Percentiles rank a stretch among this genome's conserved stretches.
Evolutionary conservation across 768 basidiomycete genomes (phyloP).

Genomic region (Vararia minispora): DNA sequence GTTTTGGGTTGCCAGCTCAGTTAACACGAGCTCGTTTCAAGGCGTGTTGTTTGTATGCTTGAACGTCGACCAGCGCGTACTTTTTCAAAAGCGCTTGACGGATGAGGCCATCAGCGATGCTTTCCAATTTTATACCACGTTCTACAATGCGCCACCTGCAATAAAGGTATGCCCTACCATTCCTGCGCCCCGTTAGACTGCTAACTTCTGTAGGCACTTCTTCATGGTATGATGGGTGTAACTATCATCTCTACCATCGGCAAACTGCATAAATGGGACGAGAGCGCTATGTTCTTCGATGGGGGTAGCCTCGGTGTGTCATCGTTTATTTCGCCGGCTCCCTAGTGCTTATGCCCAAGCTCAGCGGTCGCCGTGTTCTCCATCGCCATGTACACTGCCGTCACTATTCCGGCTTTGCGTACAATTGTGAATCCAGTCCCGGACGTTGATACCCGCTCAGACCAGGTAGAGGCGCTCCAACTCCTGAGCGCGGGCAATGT

Average conservation of each 20-base stretch:
- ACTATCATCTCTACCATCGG: constrained; percentile 64
- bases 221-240: constrained; percentile 77
- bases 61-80: constrained; percentile 77
- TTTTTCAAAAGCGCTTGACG: constrained; percentile 60
- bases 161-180: constrained; percentile 60
- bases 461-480: constrained; percentile 69
- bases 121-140: constrained; percentile 84
- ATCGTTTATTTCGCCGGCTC: background rate
- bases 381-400: constrained; percentile 71
- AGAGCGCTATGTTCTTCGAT: constrained; percentile 93
- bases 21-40: constrained; percentile 22
- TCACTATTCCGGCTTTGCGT: constrained; percentile 67
- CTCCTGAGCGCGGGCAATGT: constrained; percentile 82
- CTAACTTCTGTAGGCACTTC: constrained; percentile 47
- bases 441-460: constrained; percentile 43
- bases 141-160: constrained; percentile 86
- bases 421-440: constrained; percentile 55
- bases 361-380: constrained; percentile 69
- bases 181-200: constrained; percentile 1
- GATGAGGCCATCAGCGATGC: constrained; percentile 63
- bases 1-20: constrained; percentile 11
- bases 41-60: constrained; percentile 79
- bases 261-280: constrained; percentile 82
- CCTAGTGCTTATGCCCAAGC: too few relatives aligned
- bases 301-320: constrained; percentile 73